Evolutionary conservation across 225 moss, liverwort and hornwort genomes (phyloP).

Genomic region (Lunularia cruciata): DNA sequence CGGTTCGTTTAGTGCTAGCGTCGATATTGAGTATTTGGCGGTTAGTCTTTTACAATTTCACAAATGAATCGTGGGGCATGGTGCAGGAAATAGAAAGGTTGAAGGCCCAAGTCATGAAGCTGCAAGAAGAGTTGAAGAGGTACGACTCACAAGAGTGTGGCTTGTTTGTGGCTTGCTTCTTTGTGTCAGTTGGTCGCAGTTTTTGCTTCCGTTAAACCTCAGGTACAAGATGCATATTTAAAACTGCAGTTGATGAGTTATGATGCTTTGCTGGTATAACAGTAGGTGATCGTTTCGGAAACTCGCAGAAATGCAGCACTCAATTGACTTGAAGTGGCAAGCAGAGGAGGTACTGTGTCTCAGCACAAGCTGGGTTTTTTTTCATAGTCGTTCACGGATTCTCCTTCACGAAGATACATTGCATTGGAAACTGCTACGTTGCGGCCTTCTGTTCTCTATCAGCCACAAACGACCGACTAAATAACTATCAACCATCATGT

Average conservation of each 20-base stretch:
- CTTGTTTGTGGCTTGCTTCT: not conserved
- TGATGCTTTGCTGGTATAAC: no score
- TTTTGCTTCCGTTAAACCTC: not conserved
- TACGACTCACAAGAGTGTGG: not conserved
- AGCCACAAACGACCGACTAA: no score
- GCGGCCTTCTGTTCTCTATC: no score
- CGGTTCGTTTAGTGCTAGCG: not conserved
- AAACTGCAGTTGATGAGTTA: no score
- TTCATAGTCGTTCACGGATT: no score
- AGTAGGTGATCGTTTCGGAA: not conserved
- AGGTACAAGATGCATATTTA: not conserved
- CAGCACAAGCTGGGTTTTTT: no score
- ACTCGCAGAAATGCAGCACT: conserved; percentile 8
- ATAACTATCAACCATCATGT: no score
- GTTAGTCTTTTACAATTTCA: not conserved
- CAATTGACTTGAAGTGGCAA: not conserved
- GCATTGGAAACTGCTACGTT: no score
- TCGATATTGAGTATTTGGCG: not conserved
- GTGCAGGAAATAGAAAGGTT: conserved; percentile 34
- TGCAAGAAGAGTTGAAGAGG: conserved; percentile 22
- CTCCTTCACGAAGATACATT: no score
- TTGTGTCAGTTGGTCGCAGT: not conserved
- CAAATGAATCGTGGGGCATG: not conserved
- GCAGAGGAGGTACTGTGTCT: no score
- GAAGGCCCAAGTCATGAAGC: conserved; percentile 21